Evolutionary conservation across 345 rosid species (phyloP).

Genomic region (Toxicodendron radicans): DNA sequence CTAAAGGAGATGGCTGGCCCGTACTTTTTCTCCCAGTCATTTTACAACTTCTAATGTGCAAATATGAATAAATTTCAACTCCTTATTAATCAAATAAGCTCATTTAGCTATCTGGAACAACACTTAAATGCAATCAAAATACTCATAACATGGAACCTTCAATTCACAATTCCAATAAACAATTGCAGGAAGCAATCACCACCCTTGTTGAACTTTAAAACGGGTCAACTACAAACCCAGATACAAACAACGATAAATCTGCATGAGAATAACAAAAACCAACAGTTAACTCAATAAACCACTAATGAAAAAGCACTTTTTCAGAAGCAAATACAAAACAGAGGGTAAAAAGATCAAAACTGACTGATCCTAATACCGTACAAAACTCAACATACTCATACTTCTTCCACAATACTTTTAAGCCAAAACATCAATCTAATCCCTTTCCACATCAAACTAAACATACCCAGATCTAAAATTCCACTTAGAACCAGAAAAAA

Average conservation of each 20-base stretch:
- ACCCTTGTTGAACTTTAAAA: constrained; percentile 1
- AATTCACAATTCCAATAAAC: constrained; percentile 20
- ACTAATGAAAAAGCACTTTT: not conserved
- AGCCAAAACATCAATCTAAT: constrained; percentile 13
- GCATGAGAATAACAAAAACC: constrained; percentile 21
- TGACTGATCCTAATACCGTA: not conserved
- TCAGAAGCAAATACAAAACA: not conserved
- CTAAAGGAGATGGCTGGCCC: constrained; percentile 49
- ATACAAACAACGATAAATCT: constrained; percentile 23
- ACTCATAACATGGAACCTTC: constrained; percentile 1
- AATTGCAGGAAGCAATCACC: constrained; percentile 16
- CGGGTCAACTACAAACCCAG: constrained; percentile 15
- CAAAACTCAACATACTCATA: not conserved
- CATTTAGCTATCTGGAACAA: constrained; percentile 16
- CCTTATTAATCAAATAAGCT: constrained; percentile 14
- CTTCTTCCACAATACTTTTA: constrained; percentile 1
- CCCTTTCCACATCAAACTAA: not conserved
- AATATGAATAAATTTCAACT: constrained; percentile 1
- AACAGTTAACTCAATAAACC: constrained; percentile 5
- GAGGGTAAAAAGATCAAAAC: not conserved
- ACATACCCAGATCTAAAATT: constrained; percentile 29
- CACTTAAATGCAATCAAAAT: constrained; percentile 11
- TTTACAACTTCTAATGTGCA: constrained; percentile 6
- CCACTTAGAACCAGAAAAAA: not conserved
- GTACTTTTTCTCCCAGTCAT: constrained; percentile 47